Conservation (phyloP, 2,329 filamentous ascomycete genomes). For the Boeremia exigua region DNA sequence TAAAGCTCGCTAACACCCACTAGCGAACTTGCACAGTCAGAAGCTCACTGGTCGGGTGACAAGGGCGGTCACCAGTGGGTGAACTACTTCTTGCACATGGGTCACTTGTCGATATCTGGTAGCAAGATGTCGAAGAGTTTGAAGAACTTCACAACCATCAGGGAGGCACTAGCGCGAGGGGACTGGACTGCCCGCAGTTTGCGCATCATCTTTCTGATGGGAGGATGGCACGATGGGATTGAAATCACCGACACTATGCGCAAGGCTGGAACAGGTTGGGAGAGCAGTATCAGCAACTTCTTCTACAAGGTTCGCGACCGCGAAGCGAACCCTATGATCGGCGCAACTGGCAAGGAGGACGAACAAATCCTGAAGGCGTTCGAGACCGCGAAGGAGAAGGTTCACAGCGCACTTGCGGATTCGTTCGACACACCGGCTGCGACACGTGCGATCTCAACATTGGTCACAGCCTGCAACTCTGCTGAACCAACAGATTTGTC, state of each 20-base stretch:
- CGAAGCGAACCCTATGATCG: slow-evolving; percentile 44
- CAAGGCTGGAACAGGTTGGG: slow-evolving; percentile 76
- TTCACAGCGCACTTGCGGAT: slow-evolving; percentile 74
- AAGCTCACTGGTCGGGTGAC: slow-evolving; percentile 73
- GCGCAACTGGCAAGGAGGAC: slow-evolving; percentile 40
- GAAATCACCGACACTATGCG: slow-evolving; percentile 88
- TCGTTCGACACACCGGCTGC: slow-evolving; percentile 86
- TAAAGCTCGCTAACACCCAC: slow-evolving; percentile 2
- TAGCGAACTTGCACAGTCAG: slow-evolving; percentile 80
- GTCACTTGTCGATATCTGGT: slow-evolving; percentile 85
- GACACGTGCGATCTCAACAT: slow-evolving; percentile 77
- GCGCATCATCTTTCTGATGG: slow-evolving; percentile 85
- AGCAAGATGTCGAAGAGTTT: slow-evolving; percentile 96
- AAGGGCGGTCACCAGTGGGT: slow-evolving; percentile 73
- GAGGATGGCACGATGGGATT: slow-evolving; percentile 87
- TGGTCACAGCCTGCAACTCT: slow-evolving; percentile 79
- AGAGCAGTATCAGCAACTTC: slow-evolving; percentile 76
- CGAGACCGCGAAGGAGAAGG: slow-evolving; percentile 60
- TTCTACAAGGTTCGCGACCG: slow-evolving; percentile 65
- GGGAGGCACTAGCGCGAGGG: slow-evolving; percentile 73
- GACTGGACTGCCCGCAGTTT: slow-evolving; percentile 80
- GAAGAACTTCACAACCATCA: slow-evolving; percentile 95
- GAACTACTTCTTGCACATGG: slow-evolving; percentile 96
- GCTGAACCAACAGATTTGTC: slow-evolving; percentile 51
- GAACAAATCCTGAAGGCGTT: slow-evolving; percentile 57